phyloP scores from a whole-genome alignment of 257 asterid genomes.

The Solanum chmielewskii region DNA sequence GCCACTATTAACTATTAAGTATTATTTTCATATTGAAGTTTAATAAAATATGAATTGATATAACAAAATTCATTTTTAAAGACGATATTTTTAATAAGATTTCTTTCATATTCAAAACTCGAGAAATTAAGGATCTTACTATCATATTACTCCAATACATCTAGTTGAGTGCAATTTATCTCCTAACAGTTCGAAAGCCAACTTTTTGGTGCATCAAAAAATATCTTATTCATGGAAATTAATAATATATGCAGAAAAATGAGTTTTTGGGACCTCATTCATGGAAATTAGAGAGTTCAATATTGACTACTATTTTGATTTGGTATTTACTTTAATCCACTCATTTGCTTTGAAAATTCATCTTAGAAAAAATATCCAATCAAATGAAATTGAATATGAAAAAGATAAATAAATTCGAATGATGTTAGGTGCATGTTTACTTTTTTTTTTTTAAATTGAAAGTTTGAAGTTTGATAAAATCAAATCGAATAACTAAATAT shows the following conservation, averaged over 20 bases:
- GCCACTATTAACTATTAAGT: not conserved
- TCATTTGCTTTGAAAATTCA: not conserved
- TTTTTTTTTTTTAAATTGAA: too few relatives aligned
- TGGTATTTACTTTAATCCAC: not conserved
- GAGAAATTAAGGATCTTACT: not conserved
- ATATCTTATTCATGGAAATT: not conserved
- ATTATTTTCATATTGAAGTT: too few relatives aligned
- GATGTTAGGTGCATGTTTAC: too few relatives aligned
- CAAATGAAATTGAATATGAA: too few relatives aligned
- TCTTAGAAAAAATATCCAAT: too few relatives aligned
- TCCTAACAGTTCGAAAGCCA: not conserved
- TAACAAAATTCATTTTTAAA: not conserved
- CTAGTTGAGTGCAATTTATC: not conserved
- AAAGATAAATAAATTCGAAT: too few relatives aligned
- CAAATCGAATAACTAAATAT: too few relatives aligned
- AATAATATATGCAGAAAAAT: too few relatives aligned
- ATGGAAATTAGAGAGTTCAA: not conserved
- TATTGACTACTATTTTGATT: not conserved
- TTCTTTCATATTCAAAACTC: too few relatives aligned
- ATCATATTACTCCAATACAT: not conserved
- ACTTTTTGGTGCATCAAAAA: not conserved
- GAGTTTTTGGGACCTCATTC: not conserved
- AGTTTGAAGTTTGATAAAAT: too few relatives aligned
- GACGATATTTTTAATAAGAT: accelerated
- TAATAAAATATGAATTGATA: not conserved